Evolutionary conservation across 2,329 filamentous ascomycete genomes (phyloP).

Genomic region (Fusarium solani-melongenae): DNA sequence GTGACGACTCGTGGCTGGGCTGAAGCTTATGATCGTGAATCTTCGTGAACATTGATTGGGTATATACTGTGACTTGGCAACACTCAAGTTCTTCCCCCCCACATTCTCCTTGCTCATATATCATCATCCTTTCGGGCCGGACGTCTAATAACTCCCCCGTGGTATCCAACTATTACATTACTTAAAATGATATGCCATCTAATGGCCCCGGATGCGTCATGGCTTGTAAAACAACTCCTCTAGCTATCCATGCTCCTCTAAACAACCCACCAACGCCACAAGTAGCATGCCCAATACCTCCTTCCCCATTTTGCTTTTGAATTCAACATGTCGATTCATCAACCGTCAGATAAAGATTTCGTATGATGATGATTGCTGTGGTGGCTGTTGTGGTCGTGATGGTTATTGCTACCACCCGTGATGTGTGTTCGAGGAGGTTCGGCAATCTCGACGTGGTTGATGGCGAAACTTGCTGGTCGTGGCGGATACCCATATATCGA

Average conservation of each 20-base stretch:
- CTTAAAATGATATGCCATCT: not conserved
- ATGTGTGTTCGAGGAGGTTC: conserved; percentile 40
- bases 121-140: not conserved
- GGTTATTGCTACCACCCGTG: conserved; percentile 30
- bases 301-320: not conserved
- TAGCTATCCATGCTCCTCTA: not conserved
- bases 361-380: not conserved
- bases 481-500: conserved; percentile 19
- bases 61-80: not conserved
- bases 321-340: not conserved
- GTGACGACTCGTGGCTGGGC: not conserved
- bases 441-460: conserved; percentile 19
- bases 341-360: conserved; percentile 10
- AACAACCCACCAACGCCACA: conserved; percentile 1
- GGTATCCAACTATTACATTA: conserved; percentile 3
- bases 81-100: not conserved
- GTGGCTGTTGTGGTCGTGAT: not conserved
- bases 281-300: not conserved
- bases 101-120: not conserved
- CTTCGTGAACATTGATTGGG: not conserved
- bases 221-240: not conserved
- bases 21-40: not conserved
- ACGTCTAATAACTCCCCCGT: not conserved
- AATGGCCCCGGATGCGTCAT: not conserved
- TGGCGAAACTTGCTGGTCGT: conserved; percentile 19